These are phyloP conservation scores for Heliosperma pusillum DNA, from an alignment of 148 eudicot species.

Conservation along the genomic window DNA sequence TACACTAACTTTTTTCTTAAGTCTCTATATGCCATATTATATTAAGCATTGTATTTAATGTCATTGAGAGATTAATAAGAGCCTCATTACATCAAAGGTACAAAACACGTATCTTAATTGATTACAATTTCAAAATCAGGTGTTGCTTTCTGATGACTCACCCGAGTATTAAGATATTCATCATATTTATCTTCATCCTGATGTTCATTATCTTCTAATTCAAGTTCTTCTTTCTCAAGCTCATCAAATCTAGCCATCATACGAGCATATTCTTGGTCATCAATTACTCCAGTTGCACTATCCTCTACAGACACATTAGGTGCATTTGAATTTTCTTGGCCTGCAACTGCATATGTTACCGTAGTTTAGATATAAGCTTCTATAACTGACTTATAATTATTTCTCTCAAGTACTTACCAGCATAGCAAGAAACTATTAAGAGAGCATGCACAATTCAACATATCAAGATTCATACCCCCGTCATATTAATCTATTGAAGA, in stretches of 20 bases:
- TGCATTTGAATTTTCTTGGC: slow-evolving; percentile 20
- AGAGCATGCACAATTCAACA: neutral
- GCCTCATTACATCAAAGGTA: neutral
- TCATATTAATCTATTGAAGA: neutral
- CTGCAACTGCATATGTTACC: slow-evolving; percentile 22
- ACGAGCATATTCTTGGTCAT: slow-evolving; percentile 49
- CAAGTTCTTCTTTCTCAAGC: slow-evolving; percentile 69
- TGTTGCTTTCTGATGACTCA: neutral
- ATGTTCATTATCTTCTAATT: slow-evolving; percentile 33
- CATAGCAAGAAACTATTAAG: neutral
- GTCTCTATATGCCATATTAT: neutral
- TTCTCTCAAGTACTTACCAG: neutral
- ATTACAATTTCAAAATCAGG: neutral
- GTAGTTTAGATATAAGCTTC: neutral
- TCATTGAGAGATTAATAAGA: neutral
- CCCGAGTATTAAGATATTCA: slow-evolving; percentile 23
- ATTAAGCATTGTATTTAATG: slow-evolving; percentile 2
- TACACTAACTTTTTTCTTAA: neutral
- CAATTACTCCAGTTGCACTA: slow-evolving; percentile 27
- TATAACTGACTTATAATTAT: neutral
- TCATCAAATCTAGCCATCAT: slow-evolving; percentile 58
- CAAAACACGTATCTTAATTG: neutral
- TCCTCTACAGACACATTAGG: slow-evolving; percentile 25
- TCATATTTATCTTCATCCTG: slow-evolving; percentile 29
- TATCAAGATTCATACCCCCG: neutral